phyloP scores from a whole-genome alignment of 306 rosid species.

The Oxytropis ochrocephala region DNA sequence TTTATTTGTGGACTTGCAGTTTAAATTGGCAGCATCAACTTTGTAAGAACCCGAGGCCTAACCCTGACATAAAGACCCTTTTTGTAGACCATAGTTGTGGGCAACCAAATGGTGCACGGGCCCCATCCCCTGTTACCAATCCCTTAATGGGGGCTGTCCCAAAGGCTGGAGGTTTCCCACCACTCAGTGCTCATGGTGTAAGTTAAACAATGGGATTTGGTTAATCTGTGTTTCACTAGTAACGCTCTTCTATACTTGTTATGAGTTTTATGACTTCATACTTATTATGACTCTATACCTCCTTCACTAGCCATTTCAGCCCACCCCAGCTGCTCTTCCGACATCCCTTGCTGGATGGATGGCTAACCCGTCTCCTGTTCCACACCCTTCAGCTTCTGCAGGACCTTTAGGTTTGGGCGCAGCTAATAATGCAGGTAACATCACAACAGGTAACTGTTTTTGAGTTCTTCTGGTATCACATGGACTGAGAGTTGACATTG shows the following conservation, averaged over 20 bases:
- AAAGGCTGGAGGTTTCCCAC: slow-evolving; percentile 89
- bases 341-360: slow-evolving; percentile 99
- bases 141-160: slow-evolving; percentile 91
- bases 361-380: slow-evolving; percentile 83
- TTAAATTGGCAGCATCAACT: slow-evolving; percentile 99
- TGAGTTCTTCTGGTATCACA: neutral
- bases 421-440: slow-evolving; percentile 70
- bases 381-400: slow-evolving; percentile 91
- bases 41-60: slow-evolving; percentile 95
- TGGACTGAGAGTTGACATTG: neutral
- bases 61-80: slow-evolving; percentile 97
- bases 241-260: neutral
- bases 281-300: slow-evolving; percentile 27
- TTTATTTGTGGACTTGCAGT: slow-evolving; percentile 46
- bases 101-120: slow-evolving; percentile 98
- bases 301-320: slow-evolving; percentile 83
- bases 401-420: slow-evolving; percentile 80
- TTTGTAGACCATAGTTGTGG: slow-evolving; percentile 97
- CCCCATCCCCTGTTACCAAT: slow-evolving; percentile 98
- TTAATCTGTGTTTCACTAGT: neutral
- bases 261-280: slow-evolving; percentile 22
- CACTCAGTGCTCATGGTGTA: slow-evolving; percentile 93
- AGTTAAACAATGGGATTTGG: slow-evolving; percentile 27
- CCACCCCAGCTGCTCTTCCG: slow-evolving; percentile 76
- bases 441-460: neutral